These are phyloP conservation scores for Thielaviopsis euricoi DNA, from an alignment of 2,329 filamentous ascomycete species.

Conservation along the genomic window DNA sequence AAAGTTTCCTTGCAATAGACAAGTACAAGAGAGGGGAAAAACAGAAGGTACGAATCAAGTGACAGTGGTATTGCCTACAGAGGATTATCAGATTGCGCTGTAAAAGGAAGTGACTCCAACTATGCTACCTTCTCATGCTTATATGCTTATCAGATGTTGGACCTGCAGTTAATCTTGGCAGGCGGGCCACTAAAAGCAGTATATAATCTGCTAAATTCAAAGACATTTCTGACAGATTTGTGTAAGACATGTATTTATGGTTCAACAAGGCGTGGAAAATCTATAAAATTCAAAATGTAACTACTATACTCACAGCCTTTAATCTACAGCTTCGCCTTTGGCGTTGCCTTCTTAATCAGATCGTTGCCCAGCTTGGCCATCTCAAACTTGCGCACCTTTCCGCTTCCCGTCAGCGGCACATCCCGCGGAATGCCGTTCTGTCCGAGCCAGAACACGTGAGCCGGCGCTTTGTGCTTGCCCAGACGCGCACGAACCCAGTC, in stretches of 20 bases:
- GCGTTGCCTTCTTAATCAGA: constrained; percentile 31
- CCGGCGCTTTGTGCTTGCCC: constrained; percentile 52
- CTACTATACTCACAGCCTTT: not conserved
- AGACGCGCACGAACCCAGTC: constrained; percentile 46
- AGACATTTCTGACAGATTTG: not conserved
- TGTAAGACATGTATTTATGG: not conserved
- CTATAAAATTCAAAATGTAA: not conserved
- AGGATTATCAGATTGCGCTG: no score
- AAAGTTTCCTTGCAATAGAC: not conserved
- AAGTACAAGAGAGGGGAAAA: not conserved
- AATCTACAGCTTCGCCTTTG: constrained; percentile 21
- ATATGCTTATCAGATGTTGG: not conserved
- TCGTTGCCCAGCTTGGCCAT: constrained; percentile 40
- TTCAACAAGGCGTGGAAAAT: not conserved
- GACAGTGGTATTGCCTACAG: no score
- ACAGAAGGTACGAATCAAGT: not conserved
- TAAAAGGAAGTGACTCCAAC: not conserved
- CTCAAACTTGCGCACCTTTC: constrained; percentile 54
- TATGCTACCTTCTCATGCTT: not conserved
- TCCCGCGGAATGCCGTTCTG: constrained; percentile 35
- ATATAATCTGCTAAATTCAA: not conserved
- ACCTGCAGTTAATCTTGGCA: not conserved
- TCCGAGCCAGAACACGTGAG: constrained; percentile 63
- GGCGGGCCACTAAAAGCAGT: not conserved
- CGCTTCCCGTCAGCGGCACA: constrained; percentile 53